Evolutionary conservation across 306 rosid species (phyloP).

Genomic region (Myrica gale): DNA sequence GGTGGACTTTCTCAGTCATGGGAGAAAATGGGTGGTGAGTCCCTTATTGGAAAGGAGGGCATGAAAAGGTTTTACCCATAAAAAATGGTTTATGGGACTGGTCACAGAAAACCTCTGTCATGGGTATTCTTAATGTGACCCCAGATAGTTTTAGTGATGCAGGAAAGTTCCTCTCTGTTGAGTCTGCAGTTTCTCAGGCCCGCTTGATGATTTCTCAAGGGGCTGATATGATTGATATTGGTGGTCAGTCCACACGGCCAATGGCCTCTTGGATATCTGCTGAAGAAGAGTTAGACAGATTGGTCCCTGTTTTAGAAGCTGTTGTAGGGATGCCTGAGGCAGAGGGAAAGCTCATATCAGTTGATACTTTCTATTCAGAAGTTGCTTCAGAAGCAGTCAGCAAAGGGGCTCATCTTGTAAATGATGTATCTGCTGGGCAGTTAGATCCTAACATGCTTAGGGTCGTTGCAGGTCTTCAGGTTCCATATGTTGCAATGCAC

Average conservation of each 20-base stretch:
- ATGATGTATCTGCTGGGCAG: slow-evolving; percentile 71
- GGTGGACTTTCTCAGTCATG: slow-evolving; percentile 60
- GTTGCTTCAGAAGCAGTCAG: slow-evolving; percentile 83
- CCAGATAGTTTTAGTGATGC: slow-evolving; percentile 97
- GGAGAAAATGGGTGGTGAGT: slow-evolving; percentile 78
- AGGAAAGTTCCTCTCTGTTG: slow-evolving; percentile 61
- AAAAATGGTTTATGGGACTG: slow-evolving; percentile 64
- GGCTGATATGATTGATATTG: slow-evolving; percentile 88
- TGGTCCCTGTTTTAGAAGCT: slow-evolving; percentile 79
- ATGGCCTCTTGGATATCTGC: slow-evolving; percentile 62
- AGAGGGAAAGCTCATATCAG: slow-evolving; percentile 73
- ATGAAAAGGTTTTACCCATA: slow-evolving; percentile 76
- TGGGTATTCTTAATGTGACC: slow-evolving; percentile 87
- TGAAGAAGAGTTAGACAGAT: slow-evolving; percentile 70
- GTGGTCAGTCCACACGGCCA: slow-evolving; percentile 88
- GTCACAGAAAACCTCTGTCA: slow-evolving; percentile 61
- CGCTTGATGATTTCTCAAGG: slow-evolving; percentile 74
- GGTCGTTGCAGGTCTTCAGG: slow-evolving; percentile 76
- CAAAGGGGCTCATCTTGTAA: slow-evolving; percentile 80
- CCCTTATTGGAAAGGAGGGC: slow-evolving; percentile 76
- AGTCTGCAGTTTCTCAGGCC: slow-evolving; percentile 69
- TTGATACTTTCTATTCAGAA: slow-evolving; percentile 78
- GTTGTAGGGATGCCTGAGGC: slow-evolving; percentile 63
- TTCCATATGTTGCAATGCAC: slow-evolving; percentile 91
- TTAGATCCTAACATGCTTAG: slow-evolving; percentile 68